Conservation (phyloP, 768 basidiomycete species). For the Agaricus subrufescens region DNA sequence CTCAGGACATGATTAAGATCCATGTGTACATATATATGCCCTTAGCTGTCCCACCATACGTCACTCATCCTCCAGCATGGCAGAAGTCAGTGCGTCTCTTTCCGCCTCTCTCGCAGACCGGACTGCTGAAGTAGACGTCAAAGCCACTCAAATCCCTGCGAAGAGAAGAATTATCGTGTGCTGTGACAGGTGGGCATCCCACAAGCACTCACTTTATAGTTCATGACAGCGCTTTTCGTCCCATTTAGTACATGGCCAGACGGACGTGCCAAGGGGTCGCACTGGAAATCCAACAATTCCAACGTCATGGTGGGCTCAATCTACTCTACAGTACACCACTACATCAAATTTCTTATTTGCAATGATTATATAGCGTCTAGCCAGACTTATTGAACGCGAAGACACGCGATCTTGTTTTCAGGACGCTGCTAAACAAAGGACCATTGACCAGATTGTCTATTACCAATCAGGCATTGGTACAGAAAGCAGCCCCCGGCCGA, state of each 20-base stretch:
- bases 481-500: constrained; percentile 50
- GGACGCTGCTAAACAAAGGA: constrained; percentile 3
- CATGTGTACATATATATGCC: background rate
- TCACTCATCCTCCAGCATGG: background rate
- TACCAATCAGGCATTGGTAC: constrained; percentile 62
- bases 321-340: background rate
- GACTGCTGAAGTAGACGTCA: constrained; percentile 12
- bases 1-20: background rate
- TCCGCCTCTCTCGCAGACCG: constrained; percentile 17
- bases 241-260: constrained; percentile 67
- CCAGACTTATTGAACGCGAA: constrained; percentile 46
- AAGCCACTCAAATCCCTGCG: constrained; percentile 15
- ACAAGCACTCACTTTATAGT: background rate
- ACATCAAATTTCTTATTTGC: background rate
- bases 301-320: constrained; percentile 46
- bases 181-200: constrained; percentile 60
- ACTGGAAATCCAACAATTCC: constrained; percentile 38
- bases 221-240: background rate
- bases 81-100: background rate
- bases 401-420: constrained; percentile 29
- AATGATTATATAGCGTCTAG: constrained; percentile 36
- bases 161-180: constrained; percentile 67
- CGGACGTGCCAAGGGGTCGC: constrained; percentile 37
- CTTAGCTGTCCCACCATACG: too few species aligned
- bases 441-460: constrained; percentile 59